Evolutionary conservation across 805 yeast genomes (phyloP), one percentile per base, ranked within the genome.

Genomic region (Myxozyma melibiosi): DNA sequence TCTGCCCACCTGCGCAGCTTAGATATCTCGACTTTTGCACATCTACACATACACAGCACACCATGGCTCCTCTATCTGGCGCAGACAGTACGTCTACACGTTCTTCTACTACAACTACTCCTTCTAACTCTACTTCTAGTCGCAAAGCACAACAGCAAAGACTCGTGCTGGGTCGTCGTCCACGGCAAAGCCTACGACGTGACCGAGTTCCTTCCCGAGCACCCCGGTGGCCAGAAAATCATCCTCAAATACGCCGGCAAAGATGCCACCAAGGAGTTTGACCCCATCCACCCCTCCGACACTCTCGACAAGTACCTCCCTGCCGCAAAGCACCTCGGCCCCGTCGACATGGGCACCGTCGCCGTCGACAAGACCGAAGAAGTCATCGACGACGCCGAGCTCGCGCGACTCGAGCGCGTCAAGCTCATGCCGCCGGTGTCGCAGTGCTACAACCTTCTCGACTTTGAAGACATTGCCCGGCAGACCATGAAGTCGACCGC

Each of bases 251-350:
- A 72, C 38, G 80, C 79, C n/a, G 94, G 94, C 13, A 83, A 80
- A 57, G 90, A 87, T 66, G 96, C 92, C 9, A 85, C 94, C 6
- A 84, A 85, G 65, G 83, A 88, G 8, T 92, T 90, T 68, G 88
- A 86, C 57, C 96, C 96, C 18, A 79, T 92, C 58, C 99, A 92
- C 71, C 94, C 98, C 0, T 81, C 85, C n/a, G 96, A 90, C 66
- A 86, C 89, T 5, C 77, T 92, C 52, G 84, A 81, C 37, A 82
- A 83, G 65, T 82, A 77, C 68, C 74, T 87, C 34, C 80, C 84
- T 16, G 70, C 69, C 27, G 82, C 82, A 28, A 84, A 84, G 67
- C 84, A 83, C 65, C 71, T 88, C 37, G 95, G 94, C 6, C 76
- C 75, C 8, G 64, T 64, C 18, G 66, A 64, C 45, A 54, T 52